Evolutionary conservation across 352 stramenopile genomes (phyloP), one percentile per base, ranked within the genome.

Genomic region (Phytophthora sansomeana): DNA sequence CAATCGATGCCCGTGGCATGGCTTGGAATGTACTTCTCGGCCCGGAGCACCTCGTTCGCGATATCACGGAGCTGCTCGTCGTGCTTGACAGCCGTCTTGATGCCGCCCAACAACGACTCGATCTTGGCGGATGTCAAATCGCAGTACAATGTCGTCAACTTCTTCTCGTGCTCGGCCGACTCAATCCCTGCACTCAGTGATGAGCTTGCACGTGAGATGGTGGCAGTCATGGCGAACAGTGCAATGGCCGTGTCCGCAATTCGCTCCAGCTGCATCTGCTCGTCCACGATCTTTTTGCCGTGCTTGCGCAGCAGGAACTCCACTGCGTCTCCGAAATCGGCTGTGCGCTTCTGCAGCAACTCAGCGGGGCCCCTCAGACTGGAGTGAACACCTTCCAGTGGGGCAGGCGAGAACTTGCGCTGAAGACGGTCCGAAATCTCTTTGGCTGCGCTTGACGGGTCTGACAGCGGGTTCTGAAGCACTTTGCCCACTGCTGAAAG

Each of bases 201-300:
- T n/a, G 70, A 68, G 38, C 75, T 92, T 16, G 87, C 85, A 51
- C 89, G 89, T 44, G 87, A 94, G 58, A 95, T 94, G 29, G 87
- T 95, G 33, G 87, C 78, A n/a, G 87, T 95, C 83, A 95, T 94
- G 46, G 87, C 86, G 68, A 88, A 95, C 41, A 97, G 65, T 14
- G 83, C 72, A 43, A 96, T 97, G 42, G 87, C 78, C 55, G 85
- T 87, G 68, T 96, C 87, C 10, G 89, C 89, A n/a, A 96, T 86
- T 33, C 89, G 81, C 73, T 92, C 85, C 33, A 96, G 67, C 69
- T 95, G 81, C 75, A 97, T 81, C 80, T 97, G 87, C 73, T 96
- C 81, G 56, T 96, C 77, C 30, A 96, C 77, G 35, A 97, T 83
- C 69, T 92, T 92, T 77, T 97, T 97, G 62, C 85, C 87, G 73